phyloP scores from a whole-genome alignment of 331 rosid genomes.

The Rosa hybrid region DNA sequence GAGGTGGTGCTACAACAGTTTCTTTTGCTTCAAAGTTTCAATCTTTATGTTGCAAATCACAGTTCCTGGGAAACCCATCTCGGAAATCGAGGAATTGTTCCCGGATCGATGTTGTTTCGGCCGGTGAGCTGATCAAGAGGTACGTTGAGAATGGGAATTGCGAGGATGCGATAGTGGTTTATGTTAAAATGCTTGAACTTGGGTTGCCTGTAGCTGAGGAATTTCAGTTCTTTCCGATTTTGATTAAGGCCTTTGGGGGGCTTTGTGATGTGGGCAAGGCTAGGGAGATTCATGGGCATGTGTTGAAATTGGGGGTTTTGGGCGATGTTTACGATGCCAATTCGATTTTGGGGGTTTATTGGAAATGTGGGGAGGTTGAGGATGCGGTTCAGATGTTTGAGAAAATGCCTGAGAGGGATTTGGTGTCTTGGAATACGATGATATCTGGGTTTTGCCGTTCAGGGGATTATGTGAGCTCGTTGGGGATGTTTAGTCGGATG shows the following conservation, averaged over 20 bases:
- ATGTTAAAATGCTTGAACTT: constrained; percentile 30
- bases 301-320: constrained; percentile 38
- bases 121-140: constrained; percentile 20
- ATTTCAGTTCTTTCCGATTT: constrained; percentile 34
- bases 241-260: constrained; percentile 50
- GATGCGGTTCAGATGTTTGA: constrained; percentile 35
- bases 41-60: not conserved
- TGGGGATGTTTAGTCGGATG: constrained; percentile 31
- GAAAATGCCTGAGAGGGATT: constrained; percentile 33
- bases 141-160: constrained; percentile 23
- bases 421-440: constrained; percentile 45
- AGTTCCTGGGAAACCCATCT: constrained; percentile 14
- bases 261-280: constrained; percentile 24
- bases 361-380: constrained; percentile 28
- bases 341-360: constrained; percentile 40
- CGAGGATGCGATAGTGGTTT: constrained; percentile 32
- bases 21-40: constrained; percentile 23
- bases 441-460: constrained; percentile 38
- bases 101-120: not conserved
- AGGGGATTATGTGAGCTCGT: constrained; percentile 29
- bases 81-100: constrained; percentile 11
- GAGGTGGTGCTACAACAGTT: not conserved
- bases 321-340: constrained; percentile 37
- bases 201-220: constrained; percentile 31
- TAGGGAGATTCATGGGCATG: constrained; percentile 47